These are phyloP conservation scores for Pyrenophora teres DNA, from an alignment of 2,329 filamentous ascomycete species.

Conservation along the genomic window DNA sequence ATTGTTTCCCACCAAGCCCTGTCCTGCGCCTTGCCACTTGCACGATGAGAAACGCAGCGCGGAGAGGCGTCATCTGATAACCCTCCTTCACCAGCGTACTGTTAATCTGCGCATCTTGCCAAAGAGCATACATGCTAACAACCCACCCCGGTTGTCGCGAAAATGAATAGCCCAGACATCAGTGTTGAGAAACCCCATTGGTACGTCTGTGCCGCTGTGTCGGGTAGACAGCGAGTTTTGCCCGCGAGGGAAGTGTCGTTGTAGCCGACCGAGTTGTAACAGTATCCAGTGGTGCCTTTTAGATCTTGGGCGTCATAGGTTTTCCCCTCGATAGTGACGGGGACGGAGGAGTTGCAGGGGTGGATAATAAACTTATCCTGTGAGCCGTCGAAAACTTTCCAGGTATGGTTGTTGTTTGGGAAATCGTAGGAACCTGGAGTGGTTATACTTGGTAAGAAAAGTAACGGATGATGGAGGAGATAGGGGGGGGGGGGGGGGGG, in stretches of 20 bases:
- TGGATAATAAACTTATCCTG: background rate
- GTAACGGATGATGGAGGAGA: no score
- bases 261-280: slow-evolving; percentile 27
- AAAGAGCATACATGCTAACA: slow-evolving; percentile 42
- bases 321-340: slow-evolving; percentile 15
- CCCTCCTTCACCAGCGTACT: slow-evolving; percentile 33
- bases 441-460: background rate
- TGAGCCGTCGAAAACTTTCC: background rate
- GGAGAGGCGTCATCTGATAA: slow-evolving; percentile 38
- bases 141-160: slow-evolving; percentile 41
- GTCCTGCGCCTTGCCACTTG: slow-evolving; percentile 30
- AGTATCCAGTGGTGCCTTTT: slow-evolving; percentile 16
- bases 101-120: slow-evolving; percentile 41
- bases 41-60: slow-evolving; percentile 37
- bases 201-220: slow-evolving; percentile 34
- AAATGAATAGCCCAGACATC: slow-evolving; percentile 37
- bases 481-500: no score
- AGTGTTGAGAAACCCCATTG: slow-evolving; percentile 48
- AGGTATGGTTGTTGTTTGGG: slow-evolving; percentile 16
- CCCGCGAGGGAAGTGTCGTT: slow-evolving; percentile 1
- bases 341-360: slow-evolving; percentile 22
- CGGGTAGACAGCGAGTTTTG: slow-evolving; percentile 33
- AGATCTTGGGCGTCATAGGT: slow-evolving; percentile 21
- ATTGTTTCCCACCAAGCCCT: slow-evolving; percentile 21
- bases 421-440: slow-evolving; percentile 13